Evolutionary conservation across 768 basidiomycete species (phyloP).

Genomic region (Mycena latifolia): DNA sequence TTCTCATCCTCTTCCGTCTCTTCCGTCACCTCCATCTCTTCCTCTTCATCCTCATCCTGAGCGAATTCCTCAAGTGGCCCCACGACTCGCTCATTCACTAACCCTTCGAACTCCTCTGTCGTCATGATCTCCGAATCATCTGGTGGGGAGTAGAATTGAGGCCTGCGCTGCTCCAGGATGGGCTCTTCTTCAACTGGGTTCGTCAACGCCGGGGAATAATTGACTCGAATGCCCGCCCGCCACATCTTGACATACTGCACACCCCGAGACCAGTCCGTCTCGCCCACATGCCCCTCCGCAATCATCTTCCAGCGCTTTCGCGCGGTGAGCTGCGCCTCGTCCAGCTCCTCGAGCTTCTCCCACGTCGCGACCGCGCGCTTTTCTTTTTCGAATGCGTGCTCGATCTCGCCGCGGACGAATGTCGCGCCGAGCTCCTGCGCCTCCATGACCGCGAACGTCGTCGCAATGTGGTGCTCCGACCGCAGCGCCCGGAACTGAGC

Average conservation of each 20-base stretch:
- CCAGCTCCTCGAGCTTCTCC: conserved; percentile 66
- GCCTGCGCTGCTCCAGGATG: background rate
- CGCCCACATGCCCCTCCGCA: conserved; percentile 58
- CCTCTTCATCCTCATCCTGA: background rate
- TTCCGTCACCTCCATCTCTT: background rate
- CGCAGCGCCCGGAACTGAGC: conserved; percentile 91
- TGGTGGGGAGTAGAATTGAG: too few relatives aligned
- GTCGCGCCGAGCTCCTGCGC: conserved; percentile 80
- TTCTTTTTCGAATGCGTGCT: conserved; percentile 72
- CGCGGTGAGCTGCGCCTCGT: conserved; percentile 71
- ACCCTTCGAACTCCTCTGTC: conserved; percentile 8
- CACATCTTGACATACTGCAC: conserved; percentile 79
- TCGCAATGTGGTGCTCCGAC: conserved; percentile 84
- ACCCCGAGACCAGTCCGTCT: conserved; percentile 76
- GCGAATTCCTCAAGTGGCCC: too few relatives aligned
- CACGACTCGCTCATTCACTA: conserved; percentile 1
- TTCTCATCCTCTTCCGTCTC: background rate
- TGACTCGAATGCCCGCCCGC: conserved; percentile 76
- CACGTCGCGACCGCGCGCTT: conserved; percentile 71
- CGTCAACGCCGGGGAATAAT: conserved; percentile 70
- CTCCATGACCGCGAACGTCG: conserved; percentile 82
- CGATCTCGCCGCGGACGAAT: conserved; percentile 72
- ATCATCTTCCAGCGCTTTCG: conserved; percentile 85
- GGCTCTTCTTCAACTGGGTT: conserved; percentile 42
- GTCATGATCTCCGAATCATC: background rate